phyloP scores from a whole-genome alignment of 2,329 filamentous ascomycete species.

The Catunica adiposa region DNA sequence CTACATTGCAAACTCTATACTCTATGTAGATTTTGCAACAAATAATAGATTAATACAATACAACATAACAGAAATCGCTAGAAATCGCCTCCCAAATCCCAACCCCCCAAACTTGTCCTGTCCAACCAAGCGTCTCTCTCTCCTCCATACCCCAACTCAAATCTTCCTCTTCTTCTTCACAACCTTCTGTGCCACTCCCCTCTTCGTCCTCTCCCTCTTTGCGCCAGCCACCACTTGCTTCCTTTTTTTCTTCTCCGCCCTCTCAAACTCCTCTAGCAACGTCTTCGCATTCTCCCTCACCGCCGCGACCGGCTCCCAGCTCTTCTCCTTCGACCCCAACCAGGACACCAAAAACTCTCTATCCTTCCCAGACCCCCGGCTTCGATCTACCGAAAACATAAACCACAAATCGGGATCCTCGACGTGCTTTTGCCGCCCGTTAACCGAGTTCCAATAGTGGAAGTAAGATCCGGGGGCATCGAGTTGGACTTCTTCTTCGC shows the following conservation, averaged over 20 bases:
- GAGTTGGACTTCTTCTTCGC: constrained; percentile 10
- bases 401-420: constrained; percentile 13
- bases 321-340: constrained; percentile 12
- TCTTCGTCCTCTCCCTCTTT: neutral
- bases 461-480: constrained; percentile 10
- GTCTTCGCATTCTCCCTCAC: constrained; percentile 4
- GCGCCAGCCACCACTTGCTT: neutral
- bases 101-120: neutral
- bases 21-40: too few species aligned
- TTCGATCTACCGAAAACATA: constrained; percentile 12
- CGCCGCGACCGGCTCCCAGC: constrained; percentile 10
- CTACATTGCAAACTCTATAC: too few species aligned
- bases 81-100: too few species aligned
- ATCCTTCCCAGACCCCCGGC: constrained; percentile 1
- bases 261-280: constrained; percentile 6
- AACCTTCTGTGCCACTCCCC: neutral
- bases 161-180: neutral
- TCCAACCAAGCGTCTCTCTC: neutral
- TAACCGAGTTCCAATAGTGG: constrained; percentile 9
- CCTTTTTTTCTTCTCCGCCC: neutral
- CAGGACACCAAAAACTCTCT: constrained; percentile 8
- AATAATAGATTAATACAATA: too few species aligned
- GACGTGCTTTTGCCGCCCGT: constrained; percentile 9
- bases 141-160: neutral
- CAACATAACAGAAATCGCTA: too few species aligned